A percentile compares a stretch with the other conserved stretches of the same genome.
phyloP scores from a whole-genome alignment of 1,284 basidiomycete genomes.

The Cryptococcus amylolentus region DNA sequence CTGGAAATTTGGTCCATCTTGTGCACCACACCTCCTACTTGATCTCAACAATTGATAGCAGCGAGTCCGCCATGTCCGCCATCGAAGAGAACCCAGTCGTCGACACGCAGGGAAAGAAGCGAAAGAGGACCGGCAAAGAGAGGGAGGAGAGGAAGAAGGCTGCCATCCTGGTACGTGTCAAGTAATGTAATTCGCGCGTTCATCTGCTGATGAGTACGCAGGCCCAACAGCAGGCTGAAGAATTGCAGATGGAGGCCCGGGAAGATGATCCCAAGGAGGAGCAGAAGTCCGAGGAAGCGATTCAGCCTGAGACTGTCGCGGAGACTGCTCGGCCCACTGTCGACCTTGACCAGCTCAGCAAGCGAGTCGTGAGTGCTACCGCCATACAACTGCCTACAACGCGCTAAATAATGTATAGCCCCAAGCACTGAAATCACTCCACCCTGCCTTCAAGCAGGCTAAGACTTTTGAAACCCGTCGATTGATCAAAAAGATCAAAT shows the following conservation, averaged over 20 bases:
- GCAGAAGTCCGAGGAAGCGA: neutral
- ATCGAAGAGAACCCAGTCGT: neutral
- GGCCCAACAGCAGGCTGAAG: slow-evolving; percentile 11
- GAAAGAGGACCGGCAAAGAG: slow-evolving; percentile 47
- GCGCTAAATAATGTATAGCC: slow-evolving; percentile 26
- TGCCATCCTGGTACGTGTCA: slow-evolving; percentile 21
- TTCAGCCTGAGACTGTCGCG: neutral
- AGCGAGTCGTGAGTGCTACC: slow-evolving; percentile 34
- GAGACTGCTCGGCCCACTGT: neutral
- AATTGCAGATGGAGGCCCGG: neutral
- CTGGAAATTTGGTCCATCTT: neutral
- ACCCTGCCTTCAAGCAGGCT: slow-evolving; percentile 62
- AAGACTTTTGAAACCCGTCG: slow-evolving; percentile 79
- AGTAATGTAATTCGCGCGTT: neutral
- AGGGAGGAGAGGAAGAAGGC: slow-evolving; percentile 41
- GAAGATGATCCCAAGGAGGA: neutral
- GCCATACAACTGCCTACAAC: neutral
- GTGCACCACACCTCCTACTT: neutral
- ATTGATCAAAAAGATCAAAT: slow-evolving; percentile 76
- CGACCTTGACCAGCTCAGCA: slow-evolving; percentile 30
- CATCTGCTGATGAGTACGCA: neutral
- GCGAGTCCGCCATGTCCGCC: slow-evolving; percentile 1
- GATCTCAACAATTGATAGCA: no score
- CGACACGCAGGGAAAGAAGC: slow-evolving; percentile 29
- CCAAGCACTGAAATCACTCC: slow-evolving; percentile 44